A percentile compares a stretch with the other conserved stretches of the same genome.
Evolutionary conservation across 129 eudicot species (phyloP).

Genomic region (Deinandra increscens): DNA sequence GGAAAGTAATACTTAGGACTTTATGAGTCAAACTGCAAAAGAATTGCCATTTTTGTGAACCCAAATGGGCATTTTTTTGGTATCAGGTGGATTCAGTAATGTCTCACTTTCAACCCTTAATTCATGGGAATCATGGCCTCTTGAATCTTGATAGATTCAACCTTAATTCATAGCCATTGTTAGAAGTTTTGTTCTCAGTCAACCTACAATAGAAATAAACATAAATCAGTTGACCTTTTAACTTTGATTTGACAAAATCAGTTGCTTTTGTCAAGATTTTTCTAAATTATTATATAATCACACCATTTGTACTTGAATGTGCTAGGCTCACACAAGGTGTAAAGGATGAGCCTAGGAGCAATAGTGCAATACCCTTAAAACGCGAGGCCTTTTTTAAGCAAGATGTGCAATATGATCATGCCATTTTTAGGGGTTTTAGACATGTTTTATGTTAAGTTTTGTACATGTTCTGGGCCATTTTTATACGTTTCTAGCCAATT

Average conservation of each 20-base stretch:
- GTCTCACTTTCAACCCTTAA: not conserved
- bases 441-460: too few relatives aligned
- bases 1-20: conserved; percentile 27
- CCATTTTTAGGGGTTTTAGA: too few relatives aligned
- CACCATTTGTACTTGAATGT: not conserved
- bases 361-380: too few relatives aligned
- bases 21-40: conserved; percentile 20
- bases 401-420: too few relatives aligned
- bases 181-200: not conserved
- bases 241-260: conserved; percentile 5
- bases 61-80: not conserved
- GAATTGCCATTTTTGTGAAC: not conserved
- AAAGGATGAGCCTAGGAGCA: too few relatives aligned
- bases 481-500: too few relatives aligned
- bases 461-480: too few relatives aligned
- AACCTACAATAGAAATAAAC: not conserved
- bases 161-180: conserved; percentile 9
- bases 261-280: conserved; percentile 14
- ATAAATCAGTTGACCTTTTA: not conserved
- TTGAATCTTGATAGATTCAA: conserved; percentile 9
- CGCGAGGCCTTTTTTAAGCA: too few relatives aligned
- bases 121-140: not conserved
- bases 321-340: too few relatives aligned
- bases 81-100: conserved; percentile 6
- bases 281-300: not conserved